Percentiles rank a stretch among this genome's conserved stretches.
phyloP scores from a whole-genome alignment of 2,329 filamentous ascomycete species.

The Fusarium pseudoanthophilum region DNA sequence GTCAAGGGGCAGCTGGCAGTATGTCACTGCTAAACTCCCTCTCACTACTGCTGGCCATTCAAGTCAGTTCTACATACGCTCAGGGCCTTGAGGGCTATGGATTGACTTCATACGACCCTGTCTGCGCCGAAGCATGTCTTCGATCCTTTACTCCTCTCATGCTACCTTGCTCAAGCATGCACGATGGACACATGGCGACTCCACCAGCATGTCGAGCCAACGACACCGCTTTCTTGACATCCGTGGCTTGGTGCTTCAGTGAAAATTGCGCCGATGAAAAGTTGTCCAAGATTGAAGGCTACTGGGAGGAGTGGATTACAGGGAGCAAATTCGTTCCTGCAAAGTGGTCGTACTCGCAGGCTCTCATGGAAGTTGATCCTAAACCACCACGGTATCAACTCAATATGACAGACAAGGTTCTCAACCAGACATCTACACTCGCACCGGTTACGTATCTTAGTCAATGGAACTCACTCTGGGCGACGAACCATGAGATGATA shows the following conservation, averaged over 20 bases:
- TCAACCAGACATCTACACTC: neutral
- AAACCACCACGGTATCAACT: conserved; percentile 1
- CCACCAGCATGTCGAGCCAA: conserved; percentile 8
- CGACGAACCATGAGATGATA: conserved; percentile 6
- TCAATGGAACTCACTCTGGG: conserved; percentile 7
- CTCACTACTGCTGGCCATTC: neutral
- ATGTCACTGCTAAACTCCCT: neutral
- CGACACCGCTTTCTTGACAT: neutral
- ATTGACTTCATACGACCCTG: conserved; percentile 1
- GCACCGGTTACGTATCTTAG: neutral
- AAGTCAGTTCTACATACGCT: neutral
- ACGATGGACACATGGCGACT: neutral
- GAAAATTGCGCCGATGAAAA: neutral
- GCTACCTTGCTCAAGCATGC: conserved; percentile 1
- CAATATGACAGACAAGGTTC: neutral
- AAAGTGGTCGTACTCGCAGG: conserved; percentile 8
- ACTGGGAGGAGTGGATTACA: conserved; percentile 9
- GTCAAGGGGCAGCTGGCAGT: neutral
- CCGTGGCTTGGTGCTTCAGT: conserved; percentile 4
- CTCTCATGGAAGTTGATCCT: neutral
- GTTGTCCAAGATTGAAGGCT: conserved; percentile 3
- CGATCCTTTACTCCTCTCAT: neutral
- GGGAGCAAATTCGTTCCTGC: neutral
- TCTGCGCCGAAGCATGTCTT: conserved; percentile 19
- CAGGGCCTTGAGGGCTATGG: neutral